Evolutionary conservation across 495 filamentous ascomycete species (phyloP), one percentile per base, ranked within the genome.

Genomic region (Penicillium coprophilum): DNA sequence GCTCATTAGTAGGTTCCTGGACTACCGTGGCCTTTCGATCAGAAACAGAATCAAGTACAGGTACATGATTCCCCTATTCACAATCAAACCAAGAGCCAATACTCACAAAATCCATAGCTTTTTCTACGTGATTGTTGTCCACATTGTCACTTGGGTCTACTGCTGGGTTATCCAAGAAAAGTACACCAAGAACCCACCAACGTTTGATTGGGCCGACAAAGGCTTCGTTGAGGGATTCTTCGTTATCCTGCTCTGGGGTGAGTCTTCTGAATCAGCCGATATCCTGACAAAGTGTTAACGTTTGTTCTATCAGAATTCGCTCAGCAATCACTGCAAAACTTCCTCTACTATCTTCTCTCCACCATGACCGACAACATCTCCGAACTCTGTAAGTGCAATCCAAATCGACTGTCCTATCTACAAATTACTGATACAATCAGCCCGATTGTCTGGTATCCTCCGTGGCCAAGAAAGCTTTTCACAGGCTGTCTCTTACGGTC

Each of bases 401-500:
- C 17, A 30, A 59, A 6, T 39, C 48, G 0, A 57, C 34, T 54
- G 63, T 21, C 40, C 27, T 0, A 56, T 57, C 40, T 9, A 27
- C 58, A 4, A 50, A 47, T 52, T 65, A 49, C 58, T 69, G 59
- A 54, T 32, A 63, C 0, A 53, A 50, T 36, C 17, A 38, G 79
- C 85, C 31, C 78, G 85, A 19, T 74, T 82, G 32, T 76, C 83
- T 0, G 83, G 81, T 21, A 73, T 86, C 38, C 70, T 87, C 6
- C 73, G 84, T 44, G 84, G 82, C 1, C 84, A 82, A 2, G 83
- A 86, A 57, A 83, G 81, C 38, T 84, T 82, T 27, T 79, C 79
- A 57, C 79, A 86, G 62, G 85, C 85, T 6, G 61, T 87, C 3
- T 82, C 81, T 19, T 85, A 79, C 57, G 84, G 84, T 4, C 51